Evolutionary conservation across 2,329 filamentous ascomycete species (phyloP), one percentile per base, ranked within the genome.

Genomic region (Clonostachys rhizophaga): DNA sequence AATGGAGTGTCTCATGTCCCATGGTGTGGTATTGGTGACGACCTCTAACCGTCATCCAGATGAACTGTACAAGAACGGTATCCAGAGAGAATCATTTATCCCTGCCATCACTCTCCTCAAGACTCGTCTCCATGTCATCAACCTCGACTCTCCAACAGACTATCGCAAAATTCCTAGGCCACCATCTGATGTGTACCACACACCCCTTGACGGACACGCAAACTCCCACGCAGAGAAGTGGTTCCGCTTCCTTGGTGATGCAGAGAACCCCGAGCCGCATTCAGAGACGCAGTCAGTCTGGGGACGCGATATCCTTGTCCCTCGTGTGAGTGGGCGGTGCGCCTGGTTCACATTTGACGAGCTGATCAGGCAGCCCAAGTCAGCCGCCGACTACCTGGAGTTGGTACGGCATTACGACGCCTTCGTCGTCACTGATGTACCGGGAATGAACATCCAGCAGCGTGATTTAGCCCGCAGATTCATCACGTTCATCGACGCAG

Each of bases 131-230:
- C 84, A 88, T 46, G 89, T 97, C 43, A 88, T 99, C 58, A 96
- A 96, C 67, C 84, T 99, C 49, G 89, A 99, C 71, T 96, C 91
- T 3, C 84, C 86, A 5, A 99, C 91, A 36, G 94, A 99, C 68
- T 99, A 99, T 72, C 89, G 94, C 59, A 97, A 96, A 68, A 95
- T 99, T 48, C 90, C 92, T 2, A 83, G 94, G 1, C 94, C 94
- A 3, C 87, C 91, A 1, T 95, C 90, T 1, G 92, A 89, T 36
- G 94, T 99, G 16, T 99, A 97, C 67, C 89, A 97, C 71, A 85
- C 90, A 49, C 88, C 90, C 1, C 82, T 97, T 3, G 91, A 92
- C 64, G 75, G 76, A 9, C 84, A 87, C 45, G 91, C 94, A 5
- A 66, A 78, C 11, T 81, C 82, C 1, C 94, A 99, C 62, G 89